Conservation (phyloP, 2,329 filamentous ascomycete species). For the Calonectria multiphialidica region DNA sequence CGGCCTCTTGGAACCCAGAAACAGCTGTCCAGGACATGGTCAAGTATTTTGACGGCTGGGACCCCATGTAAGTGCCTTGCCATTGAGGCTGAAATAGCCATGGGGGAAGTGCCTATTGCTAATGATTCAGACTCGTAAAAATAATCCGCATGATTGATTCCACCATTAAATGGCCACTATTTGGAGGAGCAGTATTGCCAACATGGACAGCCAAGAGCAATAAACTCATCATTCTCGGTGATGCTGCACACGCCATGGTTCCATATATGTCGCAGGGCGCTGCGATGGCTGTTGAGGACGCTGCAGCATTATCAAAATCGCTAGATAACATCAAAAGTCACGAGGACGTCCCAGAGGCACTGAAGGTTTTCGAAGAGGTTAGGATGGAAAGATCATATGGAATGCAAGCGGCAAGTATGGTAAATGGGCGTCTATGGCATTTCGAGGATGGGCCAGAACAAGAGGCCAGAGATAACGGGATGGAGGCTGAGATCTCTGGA, state of each 20-base stretch:
- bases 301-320: constrained; percentile 49
- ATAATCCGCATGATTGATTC: constrained; percentile 50
- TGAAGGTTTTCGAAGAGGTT: constrained; percentile 53
- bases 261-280: constrained; percentile 59
- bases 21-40: constrained; percentile 48
- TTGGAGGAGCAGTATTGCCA: constrained; percentile 40
- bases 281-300: constrained; percentile 58
- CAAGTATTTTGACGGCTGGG: constrained; percentile 48
- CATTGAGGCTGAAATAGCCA: too few species aligned
- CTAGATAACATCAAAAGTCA: constrained; percentile 44
- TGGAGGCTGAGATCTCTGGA: constrained; percentile 54
- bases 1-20: constrained; percentile 43
- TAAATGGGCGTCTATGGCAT: constrained; percentile 62
- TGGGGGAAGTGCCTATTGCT: neutral
- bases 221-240: constrained; percentile 54
- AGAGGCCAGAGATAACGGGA: constrained; percentile 54
- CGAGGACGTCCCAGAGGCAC: constrained; percentile 44
- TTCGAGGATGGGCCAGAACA: constrained; percentile 57
- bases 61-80: constrained; percentile 41
- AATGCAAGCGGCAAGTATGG: constrained; percentile 58
- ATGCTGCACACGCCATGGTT: constrained; percentile 58
- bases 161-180: constrained; percentile 50
- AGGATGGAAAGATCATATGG: constrained; percentile 47
- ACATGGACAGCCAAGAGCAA: constrained; percentile 44
- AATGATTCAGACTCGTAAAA: constrained; percentile 44